Conservation (phyloP, 768 basidiomycete species). For the Hysterangium stoloniferum region DNA sequence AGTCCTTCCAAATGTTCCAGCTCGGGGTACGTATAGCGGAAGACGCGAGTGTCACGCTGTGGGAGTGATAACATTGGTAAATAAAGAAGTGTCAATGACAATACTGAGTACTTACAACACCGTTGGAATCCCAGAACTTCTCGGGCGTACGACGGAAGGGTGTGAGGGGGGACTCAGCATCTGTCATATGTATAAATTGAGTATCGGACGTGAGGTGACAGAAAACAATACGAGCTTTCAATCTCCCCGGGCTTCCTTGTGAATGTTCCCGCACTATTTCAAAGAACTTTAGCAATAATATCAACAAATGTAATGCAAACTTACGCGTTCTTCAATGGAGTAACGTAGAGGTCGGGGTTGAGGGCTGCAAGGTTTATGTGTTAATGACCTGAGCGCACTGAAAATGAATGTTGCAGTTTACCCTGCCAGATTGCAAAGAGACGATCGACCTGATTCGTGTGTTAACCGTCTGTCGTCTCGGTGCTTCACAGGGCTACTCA, state of each 20-base stretch:
- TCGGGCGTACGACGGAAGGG: constrained; percentile 38
- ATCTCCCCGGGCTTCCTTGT: constrained; percentile 22
- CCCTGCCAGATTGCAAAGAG: constrained; percentile 40
- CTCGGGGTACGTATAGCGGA: constrained; percentile 46
- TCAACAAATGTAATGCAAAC: constrained; percentile 10
- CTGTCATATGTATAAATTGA: background rate
- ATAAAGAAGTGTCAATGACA: background rate
- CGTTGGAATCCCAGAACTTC: constrained; percentile 33
- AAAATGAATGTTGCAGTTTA: background rate
- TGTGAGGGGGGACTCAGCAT: constrained; percentile 29
- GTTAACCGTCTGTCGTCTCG: background rate
- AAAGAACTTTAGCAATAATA: constrained; percentile 13
- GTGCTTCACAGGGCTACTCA: background rate
- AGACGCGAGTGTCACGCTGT: constrained; percentile 21
- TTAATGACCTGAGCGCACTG: too few relatives aligned
- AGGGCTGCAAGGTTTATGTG: constrained; percentile 22
- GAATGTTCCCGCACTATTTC: constrained; percentile 26
- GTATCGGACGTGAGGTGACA: background rate
- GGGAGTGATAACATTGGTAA: background rate
- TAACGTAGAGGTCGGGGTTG: constrained; percentile 35
- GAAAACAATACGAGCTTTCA: constrained; percentile 22
- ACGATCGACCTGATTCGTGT: constrained; percentile 38
- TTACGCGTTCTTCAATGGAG: constrained; percentile 15
- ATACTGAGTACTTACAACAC: constrained; percentile 14
- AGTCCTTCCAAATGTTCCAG: constrained; percentile 27